Percentiles rank a stretch among this genome's conserved stretches.
These are phyloP conservation scores for Pichia occidentalis DNA, from an alignment of 805 yeast genomes.

Conservation along the genomic window DNA sequence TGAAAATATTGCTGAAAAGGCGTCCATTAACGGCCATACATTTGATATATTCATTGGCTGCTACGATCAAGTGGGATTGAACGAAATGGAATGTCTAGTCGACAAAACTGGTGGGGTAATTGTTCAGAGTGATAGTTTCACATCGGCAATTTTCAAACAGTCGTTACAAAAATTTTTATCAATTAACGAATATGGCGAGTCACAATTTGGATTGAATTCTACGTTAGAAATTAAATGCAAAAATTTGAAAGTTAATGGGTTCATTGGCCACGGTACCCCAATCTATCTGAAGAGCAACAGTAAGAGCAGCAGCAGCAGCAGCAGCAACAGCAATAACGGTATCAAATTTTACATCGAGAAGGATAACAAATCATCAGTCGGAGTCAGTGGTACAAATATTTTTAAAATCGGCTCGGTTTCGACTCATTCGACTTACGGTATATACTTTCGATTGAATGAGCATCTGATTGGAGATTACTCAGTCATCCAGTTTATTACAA, in stretches of 20 bases:
- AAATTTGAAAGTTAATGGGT: conserved; percentile 49
- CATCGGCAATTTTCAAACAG: conserved; percentile 62
- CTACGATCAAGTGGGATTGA: conserved; percentile 63
- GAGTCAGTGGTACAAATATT: conserved; percentile 47
- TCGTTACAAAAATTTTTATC: conserved; percentile 49
- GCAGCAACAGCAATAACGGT: not conserved
- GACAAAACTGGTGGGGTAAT: conserved; percentile 57
- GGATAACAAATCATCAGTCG: conserved; percentile 30
- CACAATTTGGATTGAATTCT: conserved; percentile 52
- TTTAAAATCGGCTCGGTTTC: conserved; percentile 54
- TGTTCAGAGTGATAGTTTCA: conserved; percentile 58
- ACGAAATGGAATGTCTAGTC: conserved; percentile 56
- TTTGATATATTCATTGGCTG: conserved; percentile 57
- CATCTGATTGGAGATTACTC: conserved; percentile 16
- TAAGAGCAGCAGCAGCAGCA: not conserved
- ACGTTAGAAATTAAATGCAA: conserved; percentile 51
- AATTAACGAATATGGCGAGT: conserved; percentile 27
- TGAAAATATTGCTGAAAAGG: conserved; percentile 39
- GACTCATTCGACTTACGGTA: conserved; percentile 53
- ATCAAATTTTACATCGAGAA: conserved; percentile 3
- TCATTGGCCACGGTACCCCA: conserved; percentile 58
- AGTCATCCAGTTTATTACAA: conserved; percentile 47
- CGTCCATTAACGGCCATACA: conserved; percentile 46
- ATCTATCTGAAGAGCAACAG: conserved; percentile 19
- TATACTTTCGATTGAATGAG: conserved; percentile 45